phyloP scores from a whole-genome alignment of 148 eudicot genomes.

The Vaccinium darrowii region DNA sequence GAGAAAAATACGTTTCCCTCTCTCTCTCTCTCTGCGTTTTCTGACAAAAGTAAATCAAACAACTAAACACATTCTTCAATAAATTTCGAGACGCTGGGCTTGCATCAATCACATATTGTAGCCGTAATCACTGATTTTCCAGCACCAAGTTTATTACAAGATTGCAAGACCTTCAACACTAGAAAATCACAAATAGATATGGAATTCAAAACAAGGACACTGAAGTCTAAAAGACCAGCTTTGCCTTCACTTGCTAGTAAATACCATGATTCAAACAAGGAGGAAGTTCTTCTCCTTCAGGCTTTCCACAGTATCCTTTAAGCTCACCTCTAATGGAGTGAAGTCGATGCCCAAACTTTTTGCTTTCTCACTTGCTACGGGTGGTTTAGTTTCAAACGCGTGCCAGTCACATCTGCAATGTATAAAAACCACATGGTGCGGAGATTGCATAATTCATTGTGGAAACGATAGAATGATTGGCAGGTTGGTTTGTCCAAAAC shows the following conservation, averaged over 20 bases:
- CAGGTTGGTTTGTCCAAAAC: too few species aligned
- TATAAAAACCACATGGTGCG: background rate
- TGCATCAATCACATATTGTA: background rate
- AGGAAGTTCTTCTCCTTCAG: constrained; percentile 28
- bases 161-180: background rate
- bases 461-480: background rate
- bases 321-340: constrained; percentile 19
- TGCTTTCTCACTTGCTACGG: constrained; percentile 24
- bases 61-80: background rate
- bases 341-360: constrained; percentile 30
- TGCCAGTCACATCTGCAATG: constrained; percentile 31
- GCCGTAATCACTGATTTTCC: background rate
- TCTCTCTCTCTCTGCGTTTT: too few species aligned
- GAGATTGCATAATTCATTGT: too few species aligned
- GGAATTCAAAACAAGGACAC: background rate
- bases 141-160: background rate
- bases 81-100: background rate
- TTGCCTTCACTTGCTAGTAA: background rate
- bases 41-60: too few species aligned
- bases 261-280: background rate
- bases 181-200: background rate
- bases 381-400: constrained; percentile 7
- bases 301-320: constrained; percentile 36
- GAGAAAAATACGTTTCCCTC: too few species aligned
- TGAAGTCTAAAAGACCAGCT: background rate